Conservation (phyloP, 2,329 filamentous ascomycete species). For the Fusarium musae region DNA sequence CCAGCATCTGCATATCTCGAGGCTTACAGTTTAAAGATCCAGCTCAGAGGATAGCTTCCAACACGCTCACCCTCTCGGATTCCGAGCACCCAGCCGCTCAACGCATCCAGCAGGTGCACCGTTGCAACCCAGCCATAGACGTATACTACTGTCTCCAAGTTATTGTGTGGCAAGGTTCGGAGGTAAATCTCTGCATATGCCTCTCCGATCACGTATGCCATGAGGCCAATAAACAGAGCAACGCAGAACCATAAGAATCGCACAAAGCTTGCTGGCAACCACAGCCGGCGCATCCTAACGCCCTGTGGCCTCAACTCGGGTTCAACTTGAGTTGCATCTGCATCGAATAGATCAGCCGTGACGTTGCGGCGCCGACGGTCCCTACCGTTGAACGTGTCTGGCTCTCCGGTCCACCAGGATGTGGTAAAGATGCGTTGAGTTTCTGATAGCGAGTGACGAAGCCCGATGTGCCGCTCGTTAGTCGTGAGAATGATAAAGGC, state of each 20-base stretch:
- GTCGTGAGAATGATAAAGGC: conserved; percentile 72
- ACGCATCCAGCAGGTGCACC: conserved; percentile 71
- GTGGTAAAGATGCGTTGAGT: conserved; percentile 75
- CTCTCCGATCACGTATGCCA: conserved; percentile 75
- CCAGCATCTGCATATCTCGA: not conserved
- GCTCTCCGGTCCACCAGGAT: conserved; percentile 73
- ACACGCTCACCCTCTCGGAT: conserved; percentile 74
- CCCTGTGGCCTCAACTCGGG: conserved; percentile 43
- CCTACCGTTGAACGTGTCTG: conserved; percentile 58
- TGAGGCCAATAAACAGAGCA: conserved; percentile 69
- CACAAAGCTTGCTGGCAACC: conserved; percentile 74
- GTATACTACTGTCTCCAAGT: conserved; percentile 73
- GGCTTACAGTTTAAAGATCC: conserved; percentile 75
- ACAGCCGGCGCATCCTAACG: conserved; percentile 60
- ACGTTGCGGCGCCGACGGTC: conserved; percentile 56
- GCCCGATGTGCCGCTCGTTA: conserved; percentile 70
- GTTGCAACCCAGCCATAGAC: conserved; percentile 77
- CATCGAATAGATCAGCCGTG: conserved; percentile 52
- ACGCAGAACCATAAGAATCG: conserved; percentile 77
- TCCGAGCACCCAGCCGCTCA: conserved; percentile 75
- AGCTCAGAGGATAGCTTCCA: conserved; percentile 75
- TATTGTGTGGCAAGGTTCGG: conserved; percentile 73
- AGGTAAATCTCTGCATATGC: conserved; percentile 77
- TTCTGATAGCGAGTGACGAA: conserved; percentile 70
- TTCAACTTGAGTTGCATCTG: conserved; percentile 47